phyloP scores from a whole-genome alignment of 176 grass and related monocot genomes.

The Juncus effusus region DNA sequence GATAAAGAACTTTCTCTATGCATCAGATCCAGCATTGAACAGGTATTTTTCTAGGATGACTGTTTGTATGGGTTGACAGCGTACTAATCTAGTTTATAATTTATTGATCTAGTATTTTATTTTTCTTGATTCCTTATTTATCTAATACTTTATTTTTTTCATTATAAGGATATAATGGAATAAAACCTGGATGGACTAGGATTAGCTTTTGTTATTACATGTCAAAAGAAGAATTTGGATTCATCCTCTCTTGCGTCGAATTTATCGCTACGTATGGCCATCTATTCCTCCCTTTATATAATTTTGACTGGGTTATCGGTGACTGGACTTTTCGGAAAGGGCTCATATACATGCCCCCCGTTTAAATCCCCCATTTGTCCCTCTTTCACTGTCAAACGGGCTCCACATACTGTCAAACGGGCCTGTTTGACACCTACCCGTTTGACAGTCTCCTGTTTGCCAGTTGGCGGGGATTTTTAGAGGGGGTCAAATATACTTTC shows the following conservation, averaged over 20 bases:
- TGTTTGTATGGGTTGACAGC: background rate
- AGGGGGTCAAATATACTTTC: too few species aligned
- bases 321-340: constrained; percentile 75
- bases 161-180: constrained; percentile 61
- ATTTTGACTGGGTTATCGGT: constrained; percentile 58
- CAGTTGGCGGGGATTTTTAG: too few species aligned
- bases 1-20: constrained; percentile 40
- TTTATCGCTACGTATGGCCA: constrained; percentile 53
- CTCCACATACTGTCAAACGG: too few species aligned
- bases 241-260: constrained; percentile 54
- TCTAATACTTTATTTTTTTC: background rate
- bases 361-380: too few species aligned
- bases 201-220: constrained; percentile 77
- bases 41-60: constrained; percentile 22
- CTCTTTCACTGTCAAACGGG: too few species aligned
- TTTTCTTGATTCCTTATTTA: background rate
- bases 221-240: constrained; percentile 52
- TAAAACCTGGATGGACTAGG: constrained; percentile 82
- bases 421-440: too few species aligned
- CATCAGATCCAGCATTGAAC: constrained; percentile 48
- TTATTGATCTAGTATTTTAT: background rate
- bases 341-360: too few species aligned
- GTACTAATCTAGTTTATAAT: background rate
- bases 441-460: too few species aligned
- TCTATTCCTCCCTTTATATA: constrained; percentile 56